Conservation (phyloP, 768 basidiomycete genomes). For the Austroboletus eburneus region DNA sequence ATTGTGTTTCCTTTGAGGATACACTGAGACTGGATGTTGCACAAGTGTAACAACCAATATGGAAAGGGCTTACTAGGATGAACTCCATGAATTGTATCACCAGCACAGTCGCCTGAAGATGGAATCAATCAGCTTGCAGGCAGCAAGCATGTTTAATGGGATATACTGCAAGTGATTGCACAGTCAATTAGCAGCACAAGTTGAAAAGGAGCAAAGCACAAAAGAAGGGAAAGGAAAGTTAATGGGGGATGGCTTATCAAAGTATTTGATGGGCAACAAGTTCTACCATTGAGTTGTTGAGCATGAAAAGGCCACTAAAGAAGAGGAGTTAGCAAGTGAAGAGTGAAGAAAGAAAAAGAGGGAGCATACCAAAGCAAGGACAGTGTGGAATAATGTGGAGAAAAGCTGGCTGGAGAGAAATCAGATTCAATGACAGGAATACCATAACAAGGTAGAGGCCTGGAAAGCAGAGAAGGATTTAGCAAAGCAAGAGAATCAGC, state of each 20-base stretch:
- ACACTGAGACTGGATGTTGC: neutral
- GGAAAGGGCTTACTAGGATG: neutral
- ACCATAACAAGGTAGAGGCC: constrained; percentile 5
- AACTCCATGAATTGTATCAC: constrained; percentile 1
- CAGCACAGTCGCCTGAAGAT: no score
- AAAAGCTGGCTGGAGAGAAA: constrained; percentile 10
- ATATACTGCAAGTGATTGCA: constrained; percentile 12
- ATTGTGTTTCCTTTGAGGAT: no score
- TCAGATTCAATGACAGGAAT: constrained; percentile 4
- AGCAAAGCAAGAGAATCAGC: constrained; percentile 15
- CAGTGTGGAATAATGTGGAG: constrained; percentile 18
- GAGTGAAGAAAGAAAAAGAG: neutral
- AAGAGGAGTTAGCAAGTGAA: constrained; percentile 2
- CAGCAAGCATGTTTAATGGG: constrained; percentile 10
- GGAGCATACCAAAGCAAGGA: neutral
- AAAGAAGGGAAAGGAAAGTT: constrained; percentile 7
- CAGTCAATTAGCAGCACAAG: constrained; percentile 14
- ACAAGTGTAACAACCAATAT: no score
- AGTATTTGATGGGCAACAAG: constrained; percentile 18
- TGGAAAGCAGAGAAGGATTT: constrained; percentile 18
- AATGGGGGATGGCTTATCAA: constrained; percentile 19
- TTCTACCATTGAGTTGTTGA: constrained; percentile 13
- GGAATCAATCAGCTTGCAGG: constrained; percentile 13
- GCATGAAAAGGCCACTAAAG: constrained; percentile 1
- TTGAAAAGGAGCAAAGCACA: constrained; percentile 7